Base-by-base conservation (phyloP, 139 green algal genomes). In the Mychonastes homosphaera region DNA sequence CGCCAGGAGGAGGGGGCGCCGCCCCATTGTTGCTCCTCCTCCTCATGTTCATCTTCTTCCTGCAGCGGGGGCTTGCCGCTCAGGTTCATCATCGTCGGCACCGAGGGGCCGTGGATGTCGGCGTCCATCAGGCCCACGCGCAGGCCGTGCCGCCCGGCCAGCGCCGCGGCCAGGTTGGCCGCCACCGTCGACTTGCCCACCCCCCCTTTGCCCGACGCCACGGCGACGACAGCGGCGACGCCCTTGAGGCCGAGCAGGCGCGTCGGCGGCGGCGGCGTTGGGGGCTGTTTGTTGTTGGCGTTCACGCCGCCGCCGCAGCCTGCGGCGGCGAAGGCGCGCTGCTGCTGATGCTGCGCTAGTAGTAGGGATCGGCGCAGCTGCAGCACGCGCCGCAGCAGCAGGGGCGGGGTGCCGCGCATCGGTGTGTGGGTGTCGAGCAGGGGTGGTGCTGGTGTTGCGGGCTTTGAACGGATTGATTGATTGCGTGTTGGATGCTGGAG, bases 131-230 rank as follows among this genome's bases (percentile, higher is more conserved):
- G 56, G 0, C 90, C 90, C 32, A 97, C 86, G 1, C 64, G 68
- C 56, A 91, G 72, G 4, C 70, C 65, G 35, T 76, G 46, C 2
- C 45, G 45, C 3, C 67, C 60, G 6, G 85, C 87, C 55, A 95
- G 41, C 0, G 86, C 77, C 18, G 88, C 75, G 13, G 90, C 90
- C 3, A 97, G 33, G 60, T 97, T 97, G 1, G 87, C 89, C 89
- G 84, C 78, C 12, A 83, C 91, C 1, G 89, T 96, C 13, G 79
- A 91, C 41, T 96, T 96, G 21, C 89, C 89, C 2, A 96, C 89
- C 12, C 89, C 89, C n/a, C 89, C 89, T 44, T 96, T 96, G 19
- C 85, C 87, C 0, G 80, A 93, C 0, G 89, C 82, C 9, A 97
- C 80, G 7, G 86, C 86, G 8, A 97, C 64, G 9, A 95, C 82